A percentile compares a stretch with the other conserved stretches of the same genome.
phyloP scores from a whole-genome alignment of 805 yeast genomes.

The Zygoascus tannicola region DNA sequence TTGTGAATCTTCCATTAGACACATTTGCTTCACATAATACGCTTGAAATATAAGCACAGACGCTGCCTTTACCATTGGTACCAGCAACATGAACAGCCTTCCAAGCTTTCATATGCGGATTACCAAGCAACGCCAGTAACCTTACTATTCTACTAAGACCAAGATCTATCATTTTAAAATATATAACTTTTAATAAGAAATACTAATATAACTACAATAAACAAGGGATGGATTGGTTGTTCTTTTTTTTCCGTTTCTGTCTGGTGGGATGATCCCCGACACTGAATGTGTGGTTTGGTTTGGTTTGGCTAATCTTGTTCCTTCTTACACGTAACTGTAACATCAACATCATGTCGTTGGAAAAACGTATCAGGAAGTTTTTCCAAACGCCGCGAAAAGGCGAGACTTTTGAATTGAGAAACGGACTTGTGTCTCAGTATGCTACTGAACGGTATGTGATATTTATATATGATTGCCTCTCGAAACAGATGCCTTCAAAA shows the following conservation, averaged over 20 bases:
- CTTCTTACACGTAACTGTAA: conserved; percentile 1
- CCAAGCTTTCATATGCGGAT: conserved; percentile 52
- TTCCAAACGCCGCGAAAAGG: conserved; percentile 53
- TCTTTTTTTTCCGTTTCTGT: too few relatives aligned
- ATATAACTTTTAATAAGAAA: too few relatives aligned
- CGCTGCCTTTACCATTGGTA: conserved; percentile 94
- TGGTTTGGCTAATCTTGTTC: not conserved
- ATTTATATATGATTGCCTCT: not conserved
- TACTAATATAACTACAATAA: too few relatives aligned
- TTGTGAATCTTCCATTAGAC: conserved; percentile 70
- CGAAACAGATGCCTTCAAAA: too few relatives aligned
- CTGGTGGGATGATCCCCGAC: too few relatives aligned
- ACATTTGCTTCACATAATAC: conserved; percentile 41
- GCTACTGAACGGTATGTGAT: conserved; percentile 56
- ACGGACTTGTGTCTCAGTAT: conserved; percentile 88
- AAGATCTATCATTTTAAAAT: conserved; percentile 46
- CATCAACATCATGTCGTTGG: conserved; percentile 23
- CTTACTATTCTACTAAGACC: conserved; percentile 44
- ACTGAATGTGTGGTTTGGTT: too few relatives aligned
- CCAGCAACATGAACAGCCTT: conserved; percentile 89
- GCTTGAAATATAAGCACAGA: conserved; percentile 71
- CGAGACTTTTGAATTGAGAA: conserved; percentile 78
- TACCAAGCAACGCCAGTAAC: conserved; percentile 45
- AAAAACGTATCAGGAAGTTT: conserved; percentile 44
- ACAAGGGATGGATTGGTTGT: too few relatives aligned